Conservation (phyloP, 352 stramenopile genomes). For the Plasmopara muralis region DNA sequence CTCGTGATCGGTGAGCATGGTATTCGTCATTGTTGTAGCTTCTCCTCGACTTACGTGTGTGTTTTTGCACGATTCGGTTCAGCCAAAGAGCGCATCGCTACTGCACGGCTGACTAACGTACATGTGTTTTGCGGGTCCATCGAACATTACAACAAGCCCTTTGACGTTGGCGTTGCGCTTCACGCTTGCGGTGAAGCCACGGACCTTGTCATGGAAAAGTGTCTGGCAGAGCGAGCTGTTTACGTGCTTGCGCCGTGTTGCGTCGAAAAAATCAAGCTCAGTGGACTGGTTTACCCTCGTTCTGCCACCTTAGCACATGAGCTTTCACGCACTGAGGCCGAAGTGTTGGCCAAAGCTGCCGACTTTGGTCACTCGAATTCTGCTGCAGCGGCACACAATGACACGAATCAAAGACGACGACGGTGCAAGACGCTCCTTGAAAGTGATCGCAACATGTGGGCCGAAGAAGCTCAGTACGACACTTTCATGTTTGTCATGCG, state of each 20-base stretch:
- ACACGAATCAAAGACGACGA: slow-evolving; percentile 46
- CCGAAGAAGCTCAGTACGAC: slow-evolving; percentile 45
- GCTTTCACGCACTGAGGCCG: slow-evolving; percentile 58
- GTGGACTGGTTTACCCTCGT: slow-evolving; percentile 50
- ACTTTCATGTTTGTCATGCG: slow-evolving; percentile 81
- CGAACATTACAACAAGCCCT: slow-evolving; percentile 54
- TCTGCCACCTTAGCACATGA: slow-evolving; percentile 33
- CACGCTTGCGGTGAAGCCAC: slow-evolving; percentile 79
- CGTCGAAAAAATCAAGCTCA: slow-evolving; percentile 75
- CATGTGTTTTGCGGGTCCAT: slow-evolving; percentile 72
- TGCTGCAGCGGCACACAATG: slow-evolving; percentile 33
- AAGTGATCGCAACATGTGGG: slow-evolving; percentile 63
- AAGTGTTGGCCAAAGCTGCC: slow-evolving; percentile 68
- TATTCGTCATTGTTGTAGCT: background rate
- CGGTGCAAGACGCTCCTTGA: slow-evolving; percentile 79
- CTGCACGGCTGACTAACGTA: slow-evolving; percentile 57
- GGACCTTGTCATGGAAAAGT: slow-evolving; percentile 79
- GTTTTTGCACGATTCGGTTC: slow-evolving; percentile 1
- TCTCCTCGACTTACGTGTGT: background rate
- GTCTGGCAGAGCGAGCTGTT: slow-evolving; percentile 40
- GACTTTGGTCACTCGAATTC: slow-evolving; percentile 61
- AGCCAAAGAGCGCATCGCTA: slow-evolving; percentile 59
- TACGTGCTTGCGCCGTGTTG: slow-evolving; percentile 79
- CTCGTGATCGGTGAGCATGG: slow-evolving; percentile 53
- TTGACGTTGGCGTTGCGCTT: slow-evolving; percentile 75